Evolutionary conservation across 2,329 filamentous ascomycete genomes (phyloP), one percentile per base, ranked within the genome.

Genomic region (Xylaria sp.): DNA sequence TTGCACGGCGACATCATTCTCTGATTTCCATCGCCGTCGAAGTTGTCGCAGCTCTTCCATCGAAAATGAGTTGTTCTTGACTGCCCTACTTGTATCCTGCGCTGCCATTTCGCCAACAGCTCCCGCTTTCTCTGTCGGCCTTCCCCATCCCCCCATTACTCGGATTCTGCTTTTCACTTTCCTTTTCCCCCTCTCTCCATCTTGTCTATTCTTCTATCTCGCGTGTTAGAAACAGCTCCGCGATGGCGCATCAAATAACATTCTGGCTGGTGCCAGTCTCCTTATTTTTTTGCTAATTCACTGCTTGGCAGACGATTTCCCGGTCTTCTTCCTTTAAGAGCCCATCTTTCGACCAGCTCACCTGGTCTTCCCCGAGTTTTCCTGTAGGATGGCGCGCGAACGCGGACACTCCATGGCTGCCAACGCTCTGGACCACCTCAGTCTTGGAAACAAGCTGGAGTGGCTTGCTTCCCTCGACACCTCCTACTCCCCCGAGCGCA

Each of bases 381-480:
- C 9, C 3, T 53, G 52, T 44, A 63, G 54, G 49, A 65, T 65
- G 63, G 46, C 61, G 11, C 65, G 65, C 61, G 66, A 63, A 52
- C 61, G 64, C 50, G 64, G 55, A 58, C 63, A 64, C 54, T 69
- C 66, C 49, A 68, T 84, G 78, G 78, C 80, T 69, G 78, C 79
- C 59, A 89, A 87, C 73, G 88, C 92, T 75, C 84, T 94, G 75
- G 90, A 95, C 76, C 92, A 96, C 79, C 86, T 96, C 75, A 84
- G 85, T 74, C 86, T 89, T 73, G 88, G 90, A 76, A 83, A 83
- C 73, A 83, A 83, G 76, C 84, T 88, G 68, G 80, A 82, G 72
- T 88, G 85, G 85, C 79, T 87, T 63, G 79, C 83, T 63, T 76
- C 78, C 64, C 90, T 99, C 74, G 88, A 97, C 81, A 97, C 93